phyloP scores from a whole-genome alignment of 768 basidiomycete species.

The Suillus variegatus region DNA sequence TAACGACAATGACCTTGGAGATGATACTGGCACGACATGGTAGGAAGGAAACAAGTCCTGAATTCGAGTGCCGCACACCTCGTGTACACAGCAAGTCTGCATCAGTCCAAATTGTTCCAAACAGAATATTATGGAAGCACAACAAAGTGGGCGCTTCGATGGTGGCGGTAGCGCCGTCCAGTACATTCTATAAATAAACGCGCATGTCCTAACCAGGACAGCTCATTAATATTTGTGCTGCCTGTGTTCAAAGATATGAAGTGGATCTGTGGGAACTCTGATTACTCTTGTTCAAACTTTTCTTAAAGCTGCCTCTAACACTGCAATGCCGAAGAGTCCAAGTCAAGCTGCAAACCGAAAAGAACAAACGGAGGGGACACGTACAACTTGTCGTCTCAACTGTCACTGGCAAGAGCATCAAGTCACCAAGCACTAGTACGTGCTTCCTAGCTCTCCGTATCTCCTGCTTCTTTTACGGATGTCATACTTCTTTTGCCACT shows the following conservation, averaged over 20 bases:
- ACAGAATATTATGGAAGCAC: background rate
- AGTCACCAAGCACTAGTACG: no score
- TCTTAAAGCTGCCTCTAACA: background rate
- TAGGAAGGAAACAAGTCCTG: background rate
- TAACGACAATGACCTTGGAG: constrained; percentile 28
- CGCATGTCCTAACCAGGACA: background rate
- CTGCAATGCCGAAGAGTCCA: no score
- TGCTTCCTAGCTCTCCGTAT: no score
- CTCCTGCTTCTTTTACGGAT: no score
- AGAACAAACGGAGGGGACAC: no score
- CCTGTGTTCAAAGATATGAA: background rate
- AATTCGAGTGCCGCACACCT: background rate
- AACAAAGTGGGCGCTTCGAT: background rate
- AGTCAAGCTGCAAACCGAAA: no score
- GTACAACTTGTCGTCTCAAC: no score
- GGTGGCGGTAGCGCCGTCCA: background rate
- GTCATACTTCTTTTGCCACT: no score
- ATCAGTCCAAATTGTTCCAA: background rate
- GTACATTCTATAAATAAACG: background rate
- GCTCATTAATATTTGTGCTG: background rate
- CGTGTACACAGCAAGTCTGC: background rate
- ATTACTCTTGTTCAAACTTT: background rate
- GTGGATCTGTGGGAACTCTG: background rate
- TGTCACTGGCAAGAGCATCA: no score
- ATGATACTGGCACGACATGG: constrained; percentile 21